Evolutionary conservation across 2,329 filamentous ascomycete genomes (phyloP).

Genomic region (Ophiognomonia clavigignenti-juglandacearum): DNA sequence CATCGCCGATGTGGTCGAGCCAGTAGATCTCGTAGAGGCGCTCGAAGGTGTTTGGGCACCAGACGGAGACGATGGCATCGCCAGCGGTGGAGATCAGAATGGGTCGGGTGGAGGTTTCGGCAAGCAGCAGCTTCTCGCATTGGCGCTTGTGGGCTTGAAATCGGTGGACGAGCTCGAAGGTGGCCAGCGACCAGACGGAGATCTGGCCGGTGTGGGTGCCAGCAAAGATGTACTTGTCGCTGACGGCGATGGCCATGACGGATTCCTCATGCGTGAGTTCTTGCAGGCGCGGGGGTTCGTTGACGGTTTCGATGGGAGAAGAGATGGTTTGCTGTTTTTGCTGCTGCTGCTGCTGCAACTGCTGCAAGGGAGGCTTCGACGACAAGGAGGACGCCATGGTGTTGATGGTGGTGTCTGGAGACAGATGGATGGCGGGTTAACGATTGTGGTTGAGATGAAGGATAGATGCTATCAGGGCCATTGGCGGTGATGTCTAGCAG

Average conservation of each 20-base stretch:
- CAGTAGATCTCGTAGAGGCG: slow-evolving; percentile 88
- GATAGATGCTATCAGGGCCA: too few species aligned
- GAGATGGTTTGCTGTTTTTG: background rate
- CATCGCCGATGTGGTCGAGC: slow-evolving; percentile 88
- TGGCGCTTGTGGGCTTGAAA: slow-evolving; percentile 90
- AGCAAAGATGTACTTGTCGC: slow-evolving; percentile 77
- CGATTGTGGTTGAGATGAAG: too few species aligned
- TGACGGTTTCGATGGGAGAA: slow-evolving; percentile 5
- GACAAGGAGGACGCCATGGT: too few species aligned
- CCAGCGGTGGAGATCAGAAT: slow-evolving; percentile 89
- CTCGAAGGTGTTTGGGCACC: slow-evolving; percentile 72
- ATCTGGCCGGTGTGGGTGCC: slow-evolving; percentile 94
- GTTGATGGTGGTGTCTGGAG: background rate
- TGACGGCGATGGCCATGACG: slow-evolving; percentile 78
- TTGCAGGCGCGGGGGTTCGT: slow-evolving; percentile 62
- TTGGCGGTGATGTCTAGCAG: too few species aligned
- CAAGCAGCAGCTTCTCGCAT: slow-evolving; percentile 79
- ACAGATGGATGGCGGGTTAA: too few species aligned
- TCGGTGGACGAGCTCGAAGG: slow-evolving; percentile 72
- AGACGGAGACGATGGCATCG: slow-evolving; percentile 91
- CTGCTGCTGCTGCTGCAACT: background rate
- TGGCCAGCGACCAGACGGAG: slow-evolving; percentile 82
- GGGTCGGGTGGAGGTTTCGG: slow-evolving; percentile 56
- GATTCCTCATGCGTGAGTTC: slow-evolving; percentile 72
- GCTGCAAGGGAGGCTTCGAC: too few species aligned